A percentile compares a stretch with the other conserved stretches of the same genome.
Conservation (phyloP, 2,329 filamentous ascomycete genomes). For the Aureobasidium vineae region DNA sequence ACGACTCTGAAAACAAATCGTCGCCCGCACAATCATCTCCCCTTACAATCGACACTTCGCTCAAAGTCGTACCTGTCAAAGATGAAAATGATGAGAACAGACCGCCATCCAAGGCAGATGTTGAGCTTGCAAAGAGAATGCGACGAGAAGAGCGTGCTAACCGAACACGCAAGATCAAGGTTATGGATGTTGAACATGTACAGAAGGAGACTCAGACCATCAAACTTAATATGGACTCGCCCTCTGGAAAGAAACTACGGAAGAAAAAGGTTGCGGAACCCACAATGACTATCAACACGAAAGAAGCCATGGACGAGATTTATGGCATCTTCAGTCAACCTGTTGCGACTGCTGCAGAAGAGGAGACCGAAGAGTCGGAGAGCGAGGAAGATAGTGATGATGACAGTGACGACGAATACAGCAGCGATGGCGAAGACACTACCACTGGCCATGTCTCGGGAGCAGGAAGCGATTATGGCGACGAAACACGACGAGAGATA, state of each 20-base stretch:
- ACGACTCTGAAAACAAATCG: slow-evolving; percentile 29
- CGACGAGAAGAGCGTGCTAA: slow-evolving; percentile 51
- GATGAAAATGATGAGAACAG: slow-evolving; percentile 51
- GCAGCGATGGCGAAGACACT: slow-evolving; percentile 81
- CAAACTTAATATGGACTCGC: slow-evolving; percentile 90
- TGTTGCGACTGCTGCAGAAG: slow-evolving; percentile 51
- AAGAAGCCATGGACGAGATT: slow-evolving; percentile 93
- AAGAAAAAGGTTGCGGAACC: slow-evolving; percentile 72
- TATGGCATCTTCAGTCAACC: slow-evolving; percentile 97
- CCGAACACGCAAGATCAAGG: slow-evolving; percentile 61
- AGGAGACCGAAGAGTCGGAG: slow-evolving; percentile 54
- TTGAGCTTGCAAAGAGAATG: slow-evolving; percentile 49
- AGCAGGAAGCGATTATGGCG: slow-evolving; percentile 62
- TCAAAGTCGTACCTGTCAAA: slow-evolving; percentile 38
- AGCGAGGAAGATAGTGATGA: slow-evolving; percentile 65
- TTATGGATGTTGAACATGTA: slow-evolving; percentile 71
- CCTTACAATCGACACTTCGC: slow-evolving; percentile 32
- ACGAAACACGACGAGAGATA: slow-evolving; percentile 58
- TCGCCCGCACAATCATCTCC: slow-evolving; percentile 1
- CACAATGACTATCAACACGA: slow-evolving; percentile 98
- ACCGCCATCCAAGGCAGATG: slow-evolving; percentile 40
- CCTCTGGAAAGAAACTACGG: slow-evolving; percentile 78
- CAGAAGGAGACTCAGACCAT: slow-evolving; percentile 91
- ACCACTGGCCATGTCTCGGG: slow-evolving; percentile 67
- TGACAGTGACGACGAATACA: slow-evolving; percentile 72